Base-by-base conservation (phyloP, 495 filamentous ascomycete species). In the Cenococcum geophilum region DNA sequence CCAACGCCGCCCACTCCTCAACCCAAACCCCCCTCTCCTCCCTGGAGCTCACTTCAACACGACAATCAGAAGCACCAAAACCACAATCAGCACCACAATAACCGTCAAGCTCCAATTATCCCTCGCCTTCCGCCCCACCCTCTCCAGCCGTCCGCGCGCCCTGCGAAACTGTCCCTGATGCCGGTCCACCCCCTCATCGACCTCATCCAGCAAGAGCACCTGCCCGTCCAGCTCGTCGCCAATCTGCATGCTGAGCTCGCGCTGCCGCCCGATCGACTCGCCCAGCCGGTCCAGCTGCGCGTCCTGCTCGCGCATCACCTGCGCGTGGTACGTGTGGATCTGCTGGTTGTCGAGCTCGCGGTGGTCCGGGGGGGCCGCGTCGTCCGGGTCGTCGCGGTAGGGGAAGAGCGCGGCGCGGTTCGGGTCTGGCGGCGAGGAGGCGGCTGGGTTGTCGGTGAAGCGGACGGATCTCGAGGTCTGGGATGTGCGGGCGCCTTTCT, bases 151-250 rank as follows among this genome's bases (percentile, higher is more conserved):
- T 63, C 81, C 81, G 66, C 82, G 79, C 25, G 93, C 93, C 20
- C 86, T 79, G 63, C 89, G 82, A 48, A 98, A 75, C 43, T 87
- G 84, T 22, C 74, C 76, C 72, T 84, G 80, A 76, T 97, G 92
- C 58, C 93, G 78, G 68, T 95, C 91, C 37, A 92, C 87, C 59
- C 84, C 79, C 23, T 79, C 79, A 62, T 97, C 93, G 64, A 95
- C 86, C 57, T 92, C 92, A 75, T 95, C 93, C 43, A 98, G 77
- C 77, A 98, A 76, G 69, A 85, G 75, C 22, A 93, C 88, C 70
- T 98, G 93, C 63, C 83, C 84, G 62, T 98, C 93, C 23, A 98
- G 77, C 78, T 98, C 93, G 71, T 97, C 89, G 23, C 93, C 93
- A 70, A 98, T 98, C 77, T 91, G 89, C 71, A 97, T 93, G 66